Evolutionary conservation across 305 asterid genomes (phyloP).

Genomic region (Petunia hybrid): DNA sequence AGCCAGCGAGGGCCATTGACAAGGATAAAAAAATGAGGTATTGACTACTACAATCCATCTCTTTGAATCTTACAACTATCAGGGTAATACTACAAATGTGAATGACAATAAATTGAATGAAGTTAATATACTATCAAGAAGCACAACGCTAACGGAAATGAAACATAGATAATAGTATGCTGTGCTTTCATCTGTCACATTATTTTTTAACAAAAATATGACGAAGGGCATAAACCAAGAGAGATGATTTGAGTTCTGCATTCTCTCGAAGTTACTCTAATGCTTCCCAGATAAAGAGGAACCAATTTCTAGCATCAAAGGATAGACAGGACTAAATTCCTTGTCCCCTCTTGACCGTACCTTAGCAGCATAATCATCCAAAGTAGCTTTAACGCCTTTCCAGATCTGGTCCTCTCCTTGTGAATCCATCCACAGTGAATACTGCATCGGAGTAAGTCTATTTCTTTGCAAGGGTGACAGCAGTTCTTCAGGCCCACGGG

Average conservation of each 20-base stretch:
- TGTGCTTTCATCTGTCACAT: neutral
- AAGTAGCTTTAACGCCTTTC: slow-evolving; percentile 89
- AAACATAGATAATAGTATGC: slow-evolving; percentile 15
- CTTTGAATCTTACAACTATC: slow-evolving; percentile 19
- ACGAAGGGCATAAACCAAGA: neutral
- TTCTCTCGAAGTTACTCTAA: neutral
- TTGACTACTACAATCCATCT: slow-evolving; percentile 19
- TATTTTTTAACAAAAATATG: neutral
- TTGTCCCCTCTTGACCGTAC: slow-evolving; percentile 83
- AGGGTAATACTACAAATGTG: slow-evolving; percentile 20
- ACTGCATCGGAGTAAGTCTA: slow-evolving; percentile 78
- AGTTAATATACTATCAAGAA: neutral
- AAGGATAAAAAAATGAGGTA: neutral
- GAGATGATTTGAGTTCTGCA: neutral
- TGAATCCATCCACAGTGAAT: slow-evolving; percentile 93
- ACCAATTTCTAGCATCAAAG: slow-evolving; percentile 84
- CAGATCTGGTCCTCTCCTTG: slow-evolving; percentile 98
- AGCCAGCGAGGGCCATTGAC: neutral
- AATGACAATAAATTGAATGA: neutral
- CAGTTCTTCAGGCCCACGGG: slow-evolving; percentile 89
- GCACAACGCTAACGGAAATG: neutral
- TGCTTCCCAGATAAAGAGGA: slow-evolving; percentile 57
- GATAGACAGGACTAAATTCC: slow-evolving; percentile 92
- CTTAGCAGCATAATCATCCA: slow-evolving; percentile 85
- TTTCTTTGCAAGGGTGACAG: slow-evolving; percentile 89